A percentile compares a stretch with the other conserved stretches of the same genome.
Conservation (phyloP, 1,284 basidiomycete species). For the Pseudozyma sp. region DNA sequence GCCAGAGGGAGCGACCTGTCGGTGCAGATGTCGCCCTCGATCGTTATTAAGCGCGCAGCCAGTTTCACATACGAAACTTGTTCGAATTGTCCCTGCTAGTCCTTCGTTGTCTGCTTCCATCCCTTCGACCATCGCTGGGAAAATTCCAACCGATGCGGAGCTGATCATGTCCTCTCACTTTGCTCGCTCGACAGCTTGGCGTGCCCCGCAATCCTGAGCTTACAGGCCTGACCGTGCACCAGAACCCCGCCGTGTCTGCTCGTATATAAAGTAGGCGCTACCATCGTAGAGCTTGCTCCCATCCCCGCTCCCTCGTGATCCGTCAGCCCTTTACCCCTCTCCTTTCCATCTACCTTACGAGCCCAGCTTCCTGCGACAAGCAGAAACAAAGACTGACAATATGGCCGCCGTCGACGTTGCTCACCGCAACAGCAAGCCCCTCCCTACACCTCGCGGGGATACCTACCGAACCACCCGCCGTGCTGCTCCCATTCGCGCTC, state of each 20-base stretch:
- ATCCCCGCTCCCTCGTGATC: neutral
- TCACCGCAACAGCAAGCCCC: conserved; percentile 27
- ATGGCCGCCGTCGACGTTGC: conserved; percentile 28
- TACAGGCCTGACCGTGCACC: no score
- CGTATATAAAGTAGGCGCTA: neutral
- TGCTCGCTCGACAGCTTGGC: no score
- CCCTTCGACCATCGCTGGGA: neutral
- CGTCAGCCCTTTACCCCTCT: neutral
- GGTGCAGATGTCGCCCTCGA: conserved; percentile 21
- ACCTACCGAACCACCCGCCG: conserved; percentile 13
- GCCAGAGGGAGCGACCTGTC: no score
- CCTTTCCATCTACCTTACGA: neutral
- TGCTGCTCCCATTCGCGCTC: conserved; percentile 5
- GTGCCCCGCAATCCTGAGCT: no score
- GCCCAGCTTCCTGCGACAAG: neutral
- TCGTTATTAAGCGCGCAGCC: conserved; percentile 14
- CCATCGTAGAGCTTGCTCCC: neutral
- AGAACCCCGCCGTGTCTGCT: neutral
- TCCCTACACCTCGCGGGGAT: conserved; percentile 21
- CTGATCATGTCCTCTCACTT: no score
- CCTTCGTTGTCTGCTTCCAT: neutral
- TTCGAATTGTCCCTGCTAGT: conserved; percentile 4
- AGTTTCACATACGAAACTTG: conserved; percentile 16
- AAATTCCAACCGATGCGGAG: no score
- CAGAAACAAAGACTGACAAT: neutral